phyloP scores from a whole-genome alignment of 192 early-diverging fungal species.

The Linnemannia schmuckeri region DNA sequence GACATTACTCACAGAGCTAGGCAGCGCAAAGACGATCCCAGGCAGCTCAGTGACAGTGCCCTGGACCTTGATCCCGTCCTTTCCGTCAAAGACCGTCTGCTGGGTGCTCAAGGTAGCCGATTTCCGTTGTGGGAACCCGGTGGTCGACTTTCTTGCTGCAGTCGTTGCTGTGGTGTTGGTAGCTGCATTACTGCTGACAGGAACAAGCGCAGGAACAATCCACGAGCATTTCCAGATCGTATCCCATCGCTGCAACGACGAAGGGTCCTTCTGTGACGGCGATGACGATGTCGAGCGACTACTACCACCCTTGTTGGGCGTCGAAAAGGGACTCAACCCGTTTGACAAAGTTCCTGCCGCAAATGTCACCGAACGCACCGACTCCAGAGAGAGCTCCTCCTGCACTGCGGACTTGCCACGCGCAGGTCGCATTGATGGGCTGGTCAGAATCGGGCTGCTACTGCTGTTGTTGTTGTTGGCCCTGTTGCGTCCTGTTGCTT shows the following conservation, averaged over 20 bases:
- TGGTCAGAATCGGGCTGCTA: not conserved
- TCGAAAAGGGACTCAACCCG: not conserved
- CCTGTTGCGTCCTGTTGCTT: not conserved
- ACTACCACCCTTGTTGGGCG: not conserved
- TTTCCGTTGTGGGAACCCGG: slow-evolving; percentile 8
- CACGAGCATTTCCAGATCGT: slow-evolving; percentile 42
- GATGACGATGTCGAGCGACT: not conserved
- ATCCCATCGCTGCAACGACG: slow-evolving; percentile 11
- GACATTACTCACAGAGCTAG: not conserved
- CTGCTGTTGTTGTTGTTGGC: not conserved
- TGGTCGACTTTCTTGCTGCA: not conserved
- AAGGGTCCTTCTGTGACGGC: not conserved
- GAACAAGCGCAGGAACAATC: slow-evolving; percentile 32
- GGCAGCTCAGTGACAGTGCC: slow-evolving; percentile 32
- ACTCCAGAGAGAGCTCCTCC: not conserved
- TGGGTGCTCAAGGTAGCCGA: slow-evolving; percentile 23
- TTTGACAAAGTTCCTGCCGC: not conserved
- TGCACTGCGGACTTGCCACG: not conserved
- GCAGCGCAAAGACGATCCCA: slow-evolving; percentile 20
- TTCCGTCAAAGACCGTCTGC: slow-evolving; percentile 22
- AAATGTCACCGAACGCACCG: not conserved
- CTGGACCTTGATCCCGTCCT: slow-evolving; percentile 26
- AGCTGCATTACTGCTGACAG: not conserved
- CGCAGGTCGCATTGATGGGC: not conserved
- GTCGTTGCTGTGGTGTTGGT: not conserved